Conservation (phyloP, 169 alveolate species). For the Eimeria acervulina region DNA sequence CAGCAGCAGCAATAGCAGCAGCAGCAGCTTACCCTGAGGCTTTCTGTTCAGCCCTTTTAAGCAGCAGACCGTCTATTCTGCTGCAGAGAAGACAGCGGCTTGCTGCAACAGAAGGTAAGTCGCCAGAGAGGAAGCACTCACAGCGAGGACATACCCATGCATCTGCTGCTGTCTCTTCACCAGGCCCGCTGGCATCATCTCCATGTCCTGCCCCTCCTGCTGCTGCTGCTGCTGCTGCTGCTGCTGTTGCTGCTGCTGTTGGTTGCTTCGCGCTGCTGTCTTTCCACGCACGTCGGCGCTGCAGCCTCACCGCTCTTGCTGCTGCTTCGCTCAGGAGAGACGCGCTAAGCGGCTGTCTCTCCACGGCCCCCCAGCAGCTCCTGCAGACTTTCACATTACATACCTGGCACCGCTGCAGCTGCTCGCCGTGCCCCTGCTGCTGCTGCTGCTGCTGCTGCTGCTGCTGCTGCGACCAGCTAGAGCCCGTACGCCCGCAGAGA, state of each 20-base stretch:
- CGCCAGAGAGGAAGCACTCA: constrained; percentile 1
- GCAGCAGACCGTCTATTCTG: constrained; percentile 66
- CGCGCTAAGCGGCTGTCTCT: constrained; percentile 1
- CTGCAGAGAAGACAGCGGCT: constrained; percentile 70
- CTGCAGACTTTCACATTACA: constrained; percentile 74
- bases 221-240: constrained; percentile 28
- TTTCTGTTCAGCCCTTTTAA: neutral
- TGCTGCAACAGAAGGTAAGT: neutral
- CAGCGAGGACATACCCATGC: constrained; percentile 46
- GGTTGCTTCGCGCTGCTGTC: constrained; percentile 12
- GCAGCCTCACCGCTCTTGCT: constrained; percentile 61
- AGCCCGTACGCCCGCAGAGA: constrained; percentile 9
- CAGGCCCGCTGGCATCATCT: neutral
- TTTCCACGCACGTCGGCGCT: constrained; percentile 56
- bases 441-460: constrained; percentile 33
- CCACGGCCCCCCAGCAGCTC: constrained; percentile 61
- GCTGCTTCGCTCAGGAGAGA: constrained; percentile 45
- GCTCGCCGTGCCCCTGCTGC: neutral
- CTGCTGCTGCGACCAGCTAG: constrained; percentile 25
- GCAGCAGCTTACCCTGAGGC: constrained; percentile 11
- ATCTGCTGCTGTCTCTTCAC: neutral
- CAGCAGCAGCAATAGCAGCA: neutral
- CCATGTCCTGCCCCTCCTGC: neutral
- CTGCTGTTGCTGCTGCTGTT: constrained; percentile 4
- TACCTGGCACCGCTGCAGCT: constrained; percentile 26